A percentile compares a stretch with the other conserved stretches of the same genome.
Evolutionary conservation across 2,329 filamentous ascomycete genomes (phyloP).

Genomic region (Phyllachora maydis): DNA sequence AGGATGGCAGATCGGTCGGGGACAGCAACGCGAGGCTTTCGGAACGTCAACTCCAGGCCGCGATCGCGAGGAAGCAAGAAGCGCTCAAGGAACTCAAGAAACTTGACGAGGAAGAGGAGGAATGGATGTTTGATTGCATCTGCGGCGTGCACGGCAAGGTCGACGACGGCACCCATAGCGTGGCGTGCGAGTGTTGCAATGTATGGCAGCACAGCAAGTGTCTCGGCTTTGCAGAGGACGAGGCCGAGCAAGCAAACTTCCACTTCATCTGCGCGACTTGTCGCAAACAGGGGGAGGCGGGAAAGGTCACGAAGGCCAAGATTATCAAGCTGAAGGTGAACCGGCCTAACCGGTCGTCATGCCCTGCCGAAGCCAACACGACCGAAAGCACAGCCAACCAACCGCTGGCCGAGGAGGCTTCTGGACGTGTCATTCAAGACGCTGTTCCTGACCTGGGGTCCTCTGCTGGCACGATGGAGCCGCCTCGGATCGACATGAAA

Average conservation of each 20-base stretch:
- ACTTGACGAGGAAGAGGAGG: conserved; percentile 47
- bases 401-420: too few relatives aligned
- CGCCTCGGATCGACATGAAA: too few relatives aligned
- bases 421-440: too few relatives aligned
- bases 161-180: conserved; percentile 83
- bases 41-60: conserved; percentile 59
- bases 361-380: too few relatives aligned
- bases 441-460: too few relatives aligned
- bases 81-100: conserved; percentile 55
- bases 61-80: conserved; percentile 62
- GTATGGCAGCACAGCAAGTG: conserved; percentile 97
- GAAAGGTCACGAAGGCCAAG: conserved; percentile 26
- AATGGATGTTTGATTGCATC: conserved; percentile 89
- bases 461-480: too few relatives aligned
- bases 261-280: conserved; percentile 71
- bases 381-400: too few relatives aligned
- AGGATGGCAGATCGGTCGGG: conserved; percentile 44
- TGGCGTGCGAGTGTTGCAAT: conserved; percentile 84
- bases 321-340: conserved; percentile 32
- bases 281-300: conserved; percentile 43
- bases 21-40: conserved; percentile 42
- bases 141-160: conserved; percentile 84
- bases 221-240: conserved; percentile 54
- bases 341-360: conserved; percentile 8
- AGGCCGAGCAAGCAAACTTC: conserved; percentile 72